Evolutionary conservation across 169 alveolate genomes (phyloP).

Genomic region (Plasmodium gonderi): DNA sequence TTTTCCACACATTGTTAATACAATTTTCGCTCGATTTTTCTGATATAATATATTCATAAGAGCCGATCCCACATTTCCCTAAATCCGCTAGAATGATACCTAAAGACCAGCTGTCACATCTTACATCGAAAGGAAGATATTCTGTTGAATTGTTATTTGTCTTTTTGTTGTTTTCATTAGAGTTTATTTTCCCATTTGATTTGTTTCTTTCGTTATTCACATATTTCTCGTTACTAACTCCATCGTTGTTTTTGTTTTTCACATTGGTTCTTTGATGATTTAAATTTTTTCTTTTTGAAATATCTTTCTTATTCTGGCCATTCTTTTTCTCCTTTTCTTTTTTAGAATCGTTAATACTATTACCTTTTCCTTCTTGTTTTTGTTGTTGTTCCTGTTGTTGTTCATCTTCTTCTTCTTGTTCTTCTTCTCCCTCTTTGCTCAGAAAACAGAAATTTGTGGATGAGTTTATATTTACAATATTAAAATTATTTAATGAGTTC

Average conservation of each 20-base stretch:
- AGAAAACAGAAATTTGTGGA: constrained; percentile 14
- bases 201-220: not conserved
- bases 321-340: not conserved
- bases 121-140: constrained; percentile 58
- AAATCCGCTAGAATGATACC: constrained; percentile 72
- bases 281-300: not conserved
- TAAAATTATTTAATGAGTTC: not conserved
- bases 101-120: constrained; percentile 75
- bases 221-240: not conserved
- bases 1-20: constrained; percentile 8
- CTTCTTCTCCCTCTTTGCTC: not conserved
- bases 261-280: not conserved
- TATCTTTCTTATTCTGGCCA: not conserved
- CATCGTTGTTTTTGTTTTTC: not conserved
- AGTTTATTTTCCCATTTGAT: not conserved
- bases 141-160: constrained; percentile 3
- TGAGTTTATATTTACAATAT: constrained; percentile 41
- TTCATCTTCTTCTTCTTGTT: not conserved
- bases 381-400: not conserved
- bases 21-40: not conserved
- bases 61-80: constrained; percentile 54
- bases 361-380: not conserved
- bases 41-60: constrained; percentile 39
- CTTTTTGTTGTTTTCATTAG: constrained; percentile 10
- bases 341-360: not conserved